Evolutionary conservation across 805 yeast species (phyloP), one percentile per base, ranked within the genome.

Genomic region (Candida corydali): DNA sequence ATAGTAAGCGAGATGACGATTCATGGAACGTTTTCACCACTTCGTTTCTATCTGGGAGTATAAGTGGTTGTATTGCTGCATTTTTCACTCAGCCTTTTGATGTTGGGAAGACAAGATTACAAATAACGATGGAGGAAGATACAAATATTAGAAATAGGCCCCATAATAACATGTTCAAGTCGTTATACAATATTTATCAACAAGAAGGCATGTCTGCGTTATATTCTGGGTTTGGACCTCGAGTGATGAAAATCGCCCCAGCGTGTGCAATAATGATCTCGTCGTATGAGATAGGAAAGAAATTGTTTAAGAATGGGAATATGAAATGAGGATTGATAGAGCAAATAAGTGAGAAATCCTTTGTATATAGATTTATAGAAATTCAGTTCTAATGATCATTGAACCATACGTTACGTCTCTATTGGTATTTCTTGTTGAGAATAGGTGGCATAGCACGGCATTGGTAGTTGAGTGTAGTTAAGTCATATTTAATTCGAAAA

Each of bases 221-320:
- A n/a, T 93, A 83, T 53, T 85, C 86, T 25, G 98, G 98, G 0
- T 62, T 88, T 26, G 67, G 76, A 2, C 98, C 98, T 0, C 73
- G 98, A 45, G 75, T 91, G 6, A 62, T 91, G 57, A 93, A 93
- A 55, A 84, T 93, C 18, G 96, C 97, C 0, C 98, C 98, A 8
- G 81, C 96, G 11, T 93, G 98, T 71, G 98, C 98, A 1, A 91
- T 93, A 26, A 93, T 93, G 98, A 88, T 93, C 30, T 86, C 97
- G 9, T 82, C 93, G 26, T 93, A 93, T 56, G 98, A 93, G 57
- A 67, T 89, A 29, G 84, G 94, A 18, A 93, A 93, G 59, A 76
- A 76, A 42, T 46, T 67, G 14, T 67, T 67, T 46, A 58, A 49
- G 37, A 47, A 49, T 38, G 57, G 53, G 8, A 54, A 43, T n/a